Evolutionary conservation across 2,329 filamentous ascomycete genomes (phyloP).

Genomic region (Neofusicoccum laricinum): DNA sequence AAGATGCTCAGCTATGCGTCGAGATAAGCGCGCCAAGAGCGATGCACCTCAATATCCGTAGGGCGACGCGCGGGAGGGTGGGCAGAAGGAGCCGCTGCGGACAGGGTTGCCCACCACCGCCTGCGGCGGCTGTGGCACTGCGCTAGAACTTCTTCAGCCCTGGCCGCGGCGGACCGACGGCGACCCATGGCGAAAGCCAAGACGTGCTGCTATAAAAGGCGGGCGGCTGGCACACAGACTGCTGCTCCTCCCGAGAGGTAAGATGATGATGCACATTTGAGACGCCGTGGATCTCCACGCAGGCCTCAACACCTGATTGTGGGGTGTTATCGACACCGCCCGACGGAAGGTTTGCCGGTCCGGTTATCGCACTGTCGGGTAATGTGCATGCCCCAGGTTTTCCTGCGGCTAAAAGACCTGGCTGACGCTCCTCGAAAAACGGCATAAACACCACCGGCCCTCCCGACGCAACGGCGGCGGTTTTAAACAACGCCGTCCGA

Average conservation of each 20-base stretch:
- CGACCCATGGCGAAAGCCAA: background rate
- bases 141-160: slow-evolving; percentile 11
- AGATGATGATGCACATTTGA: slow-evolving; percentile 6
- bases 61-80: background rate
- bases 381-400: background rate
- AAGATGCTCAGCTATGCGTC: slow-evolving; percentile 1
- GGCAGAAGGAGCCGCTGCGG: background rate
- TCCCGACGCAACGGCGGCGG: background rate
- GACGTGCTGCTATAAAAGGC: background rate
- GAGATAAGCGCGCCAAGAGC: slow-evolving; percentile 9
- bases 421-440: background rate
- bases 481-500: background rate
- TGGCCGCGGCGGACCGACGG: background rate
- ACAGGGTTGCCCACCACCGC: background rate
- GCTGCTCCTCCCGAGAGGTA: background rate
- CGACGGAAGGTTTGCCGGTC: background rate
- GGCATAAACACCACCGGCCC: background rate
- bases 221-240: background rate
- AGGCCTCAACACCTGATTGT: background rate
- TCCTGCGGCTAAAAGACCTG: background rate
- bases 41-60: slow-evolving; percentile 8
- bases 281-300: background rate
- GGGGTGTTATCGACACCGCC: background rate
- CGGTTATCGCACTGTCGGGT: background rate
- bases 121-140: slow-evolving; percentile 12